Conservation (phyloP, 2,329 filamentous ascomycete species). For the Epichloe coenophiala region DNA sequence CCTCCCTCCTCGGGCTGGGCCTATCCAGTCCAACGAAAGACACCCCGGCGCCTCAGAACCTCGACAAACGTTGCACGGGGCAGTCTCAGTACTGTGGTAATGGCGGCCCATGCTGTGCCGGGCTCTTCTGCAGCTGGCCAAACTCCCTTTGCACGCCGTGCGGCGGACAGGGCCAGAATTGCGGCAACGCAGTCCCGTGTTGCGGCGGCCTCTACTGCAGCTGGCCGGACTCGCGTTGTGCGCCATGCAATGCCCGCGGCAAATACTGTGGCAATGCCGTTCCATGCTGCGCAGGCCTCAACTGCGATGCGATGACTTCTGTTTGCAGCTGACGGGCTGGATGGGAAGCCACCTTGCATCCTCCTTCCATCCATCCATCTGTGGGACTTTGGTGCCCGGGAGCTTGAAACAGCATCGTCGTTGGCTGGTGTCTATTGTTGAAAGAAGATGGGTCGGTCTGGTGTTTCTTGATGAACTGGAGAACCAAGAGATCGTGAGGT, state of each 20-base stretch:
- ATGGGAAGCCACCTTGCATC: too few relatives aligned
- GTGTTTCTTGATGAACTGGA: too few relatives aligned
- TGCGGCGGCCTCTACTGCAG: slow-evolving; percentile 1
- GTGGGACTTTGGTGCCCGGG: too few relatives aligned
- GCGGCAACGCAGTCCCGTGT: slow-evolving; percentile 1
- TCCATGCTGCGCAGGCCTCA: neutral
- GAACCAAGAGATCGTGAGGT: too few relatives aligned
- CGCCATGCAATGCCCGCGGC: neutral
- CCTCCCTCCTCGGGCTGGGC: neutral
- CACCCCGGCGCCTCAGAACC: neutral
- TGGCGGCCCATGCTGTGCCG: neutral
- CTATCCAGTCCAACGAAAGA: neutral
- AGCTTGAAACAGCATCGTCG: too few relatives aligned
- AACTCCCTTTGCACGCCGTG: neutral
- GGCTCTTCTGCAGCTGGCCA: slow-evolving; percentile 3
- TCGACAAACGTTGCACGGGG: neutral
- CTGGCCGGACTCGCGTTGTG: neutral
- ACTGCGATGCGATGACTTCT: neutral
- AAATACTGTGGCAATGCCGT: slow-evolving; percentile 1
- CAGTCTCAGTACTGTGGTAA: neutral
- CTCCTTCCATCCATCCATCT: too few relatives aligned
- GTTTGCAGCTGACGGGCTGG: neutral
- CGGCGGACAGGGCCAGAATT: neutral
- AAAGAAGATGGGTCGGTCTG: too few relatives aligned
- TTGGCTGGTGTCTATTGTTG: too few relatives aligned